These are phyloP conservation scores for Yarrowia sp. DNA, from an alignment of 805 yeast genomes.

Conservation along the genomic window DNA sequence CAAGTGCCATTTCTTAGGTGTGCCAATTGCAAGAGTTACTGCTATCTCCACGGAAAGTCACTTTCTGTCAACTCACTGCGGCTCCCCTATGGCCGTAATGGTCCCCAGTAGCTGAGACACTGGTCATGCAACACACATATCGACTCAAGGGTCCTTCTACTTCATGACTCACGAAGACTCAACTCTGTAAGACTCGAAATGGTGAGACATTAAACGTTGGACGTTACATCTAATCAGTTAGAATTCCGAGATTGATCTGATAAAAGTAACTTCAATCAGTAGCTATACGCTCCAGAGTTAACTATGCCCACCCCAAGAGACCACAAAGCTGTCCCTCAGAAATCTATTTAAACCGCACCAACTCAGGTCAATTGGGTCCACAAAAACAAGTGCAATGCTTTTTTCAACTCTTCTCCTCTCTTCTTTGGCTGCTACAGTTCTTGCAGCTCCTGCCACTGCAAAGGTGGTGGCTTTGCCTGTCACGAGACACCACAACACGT, in stretches of 20 bases:
- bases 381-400: background rate
- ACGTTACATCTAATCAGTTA: background rate
- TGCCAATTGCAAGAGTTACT: too few species aligned
- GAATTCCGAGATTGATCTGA: conserved; percentile 1
- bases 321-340: too few species aligned
- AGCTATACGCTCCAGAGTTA: background rate
- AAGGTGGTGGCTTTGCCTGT: conserved; percentile 5
- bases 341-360: background rate
- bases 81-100: too few species aligned
- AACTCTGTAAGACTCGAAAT: background rate
- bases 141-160: background rate
- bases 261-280: background rate
- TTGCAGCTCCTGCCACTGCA: conserved; percentile 4
- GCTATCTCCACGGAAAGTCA: background rate
- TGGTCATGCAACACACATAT: background rate
- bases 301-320: too few species aligned
- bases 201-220: conserved; percentile 1
- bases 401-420: background rate
- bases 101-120: too few species aligned
- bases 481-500: background rate
- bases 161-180: background rate
- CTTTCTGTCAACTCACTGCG: background rate
- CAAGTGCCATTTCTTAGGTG: background rate
- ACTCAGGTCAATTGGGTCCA: background rate
- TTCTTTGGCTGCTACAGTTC: background rate